Base-by-base conservation (phyloP, 345 rosid genomes). In the Ceriops decandra region DNA sequence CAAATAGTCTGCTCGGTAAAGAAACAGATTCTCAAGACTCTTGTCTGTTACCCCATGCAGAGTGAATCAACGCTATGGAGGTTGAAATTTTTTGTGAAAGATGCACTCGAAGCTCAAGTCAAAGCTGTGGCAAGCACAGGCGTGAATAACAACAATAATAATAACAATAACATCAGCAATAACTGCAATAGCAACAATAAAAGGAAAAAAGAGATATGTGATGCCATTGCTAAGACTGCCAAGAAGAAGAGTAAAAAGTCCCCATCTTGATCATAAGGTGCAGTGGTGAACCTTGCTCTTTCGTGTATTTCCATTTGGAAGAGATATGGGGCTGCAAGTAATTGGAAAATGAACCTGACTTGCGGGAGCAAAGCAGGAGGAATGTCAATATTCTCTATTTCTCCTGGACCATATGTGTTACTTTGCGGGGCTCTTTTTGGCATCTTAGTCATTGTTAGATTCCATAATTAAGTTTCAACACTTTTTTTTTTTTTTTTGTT, bases 61-160 rank as follows among this genome's bases (percentile, higher is more conserved):
- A 83, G 84, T 13, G 97, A 91, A 74, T 80, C 93, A 54, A 93
- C 98, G n/a, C 77, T 95, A 8, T 95, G 99, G 99, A 87, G 88
- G 80, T 77, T 95, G 71, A 91, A 88, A 77, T 81, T 88, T 71
- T 85, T 91, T 7, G 93, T 95, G 77, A 87, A 82, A 78, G 88
- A 88, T 68, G 88, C 93, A 3, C 70, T 88, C n/a, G 87, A 81
- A 85, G 82, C 36, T 49, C 81, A 82, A 42, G 74, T 84, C 56
- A 85, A 83, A 72, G 72, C 72, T 70, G 75, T 77, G 36, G 85
- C 79, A 10, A 82, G 79, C 61, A 62, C 72, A 49, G 87, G 82
- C 26, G 80, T 81, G n/a, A 81, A 77, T 66, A 80, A 79, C 74
- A 81, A 71, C 27, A 77, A 77, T 6, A 58, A 32, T 30, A 82